Evolutionary conservation across 139 green algal species (phyloP).

Genomic region (Volvox reticuliferus): DNA sequence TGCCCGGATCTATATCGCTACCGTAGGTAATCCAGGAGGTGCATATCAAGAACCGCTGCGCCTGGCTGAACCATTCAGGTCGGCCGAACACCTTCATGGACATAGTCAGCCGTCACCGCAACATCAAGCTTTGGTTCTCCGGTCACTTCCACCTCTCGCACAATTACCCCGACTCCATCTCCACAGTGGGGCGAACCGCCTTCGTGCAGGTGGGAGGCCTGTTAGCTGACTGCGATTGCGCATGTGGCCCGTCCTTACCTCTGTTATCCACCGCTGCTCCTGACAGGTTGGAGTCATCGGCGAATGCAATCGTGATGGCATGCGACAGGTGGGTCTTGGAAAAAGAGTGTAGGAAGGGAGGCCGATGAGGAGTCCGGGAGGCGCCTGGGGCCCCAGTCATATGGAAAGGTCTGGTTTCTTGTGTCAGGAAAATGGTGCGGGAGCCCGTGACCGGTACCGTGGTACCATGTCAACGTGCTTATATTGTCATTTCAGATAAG

Average conservation of each 20-base stretch:
- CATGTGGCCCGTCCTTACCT: too few relatives aligned
- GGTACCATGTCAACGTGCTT: too few relatives aligned
- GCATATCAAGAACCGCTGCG: conserved; percentile 90
- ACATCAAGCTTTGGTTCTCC: conserved; percentile 44
- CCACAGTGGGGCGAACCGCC: conserved; percentile 68
- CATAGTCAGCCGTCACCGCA: conserved; percentile 51
- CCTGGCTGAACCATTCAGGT: conserved; percentile 71
- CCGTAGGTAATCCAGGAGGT: conserved; percentile 75
- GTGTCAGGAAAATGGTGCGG: too few relatives aligned
- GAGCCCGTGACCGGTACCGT: too few relatives aligned
- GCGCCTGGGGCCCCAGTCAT: too few relatives aligned
- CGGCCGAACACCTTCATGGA: conserved; percentile 73
- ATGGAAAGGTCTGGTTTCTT: too few relatives aligned
- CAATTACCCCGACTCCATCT: conserved; percentile 83
- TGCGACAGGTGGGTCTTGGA: conserved; percentile 38
- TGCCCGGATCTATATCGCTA: too few relatives aligned
- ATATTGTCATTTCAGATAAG: too few relatives aligned
- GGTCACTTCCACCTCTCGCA: conserved; percentile 85
- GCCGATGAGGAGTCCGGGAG: too few relatives aligned
- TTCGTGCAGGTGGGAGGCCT: conserved; percentile 74
- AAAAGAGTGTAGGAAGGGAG: too few relatives aligned
- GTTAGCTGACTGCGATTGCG: too few relatives aligned
- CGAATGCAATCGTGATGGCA: conserved; percentile 80
- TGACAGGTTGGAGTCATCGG: conserved; percentile 89
- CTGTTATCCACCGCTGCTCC: not conserved